phyloP scores from a whole-genome alignment of 2,329 filamentous ascomycete genomes.

The Botryotinia narcissicola region DNA sequence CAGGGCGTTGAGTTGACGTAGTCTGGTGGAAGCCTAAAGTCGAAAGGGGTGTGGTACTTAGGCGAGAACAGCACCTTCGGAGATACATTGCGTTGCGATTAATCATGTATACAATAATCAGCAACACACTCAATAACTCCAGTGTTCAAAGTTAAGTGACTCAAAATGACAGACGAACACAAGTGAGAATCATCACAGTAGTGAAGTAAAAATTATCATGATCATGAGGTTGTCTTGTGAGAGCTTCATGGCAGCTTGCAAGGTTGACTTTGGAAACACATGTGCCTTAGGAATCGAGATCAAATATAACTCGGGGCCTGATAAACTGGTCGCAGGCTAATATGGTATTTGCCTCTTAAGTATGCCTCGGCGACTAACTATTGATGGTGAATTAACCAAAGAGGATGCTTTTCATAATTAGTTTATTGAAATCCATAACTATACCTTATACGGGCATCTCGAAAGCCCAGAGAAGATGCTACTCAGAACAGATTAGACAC shows the following conservation, averaged over 20 bases:
- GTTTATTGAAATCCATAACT: background rate
- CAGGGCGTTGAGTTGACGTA: background rate
- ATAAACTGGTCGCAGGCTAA: background rate
- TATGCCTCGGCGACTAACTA: background rate
- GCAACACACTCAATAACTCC: background rate
- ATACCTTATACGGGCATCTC: background rate
- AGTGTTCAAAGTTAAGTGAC: background rate
- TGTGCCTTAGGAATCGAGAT: background rate
- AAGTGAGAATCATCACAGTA: conserved; percentile 16
- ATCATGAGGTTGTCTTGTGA: conserved; percentile 14
- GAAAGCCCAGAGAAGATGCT: background rate
- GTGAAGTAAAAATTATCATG: background rate
- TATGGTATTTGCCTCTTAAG: background rate
- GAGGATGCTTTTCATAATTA: background rate
- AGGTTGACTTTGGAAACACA: background rate
- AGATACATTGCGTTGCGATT: background rate
- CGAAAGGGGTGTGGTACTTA: conserved; percentile 8
- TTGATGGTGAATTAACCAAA: background rate
- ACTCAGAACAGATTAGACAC: background rate
- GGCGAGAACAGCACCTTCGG: conserved; percentile 3
- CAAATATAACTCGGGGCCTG: background rate
- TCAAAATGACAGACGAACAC: background rate
- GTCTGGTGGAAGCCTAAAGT: conserved; percentile 15
- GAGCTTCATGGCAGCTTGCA: background rate
- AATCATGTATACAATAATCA: background rate